Evolutionary conservation across 2,329 filamentous ascomycete species (phyloP).

Genomic region (Phyllosticta citribraziliensis): DNA sequence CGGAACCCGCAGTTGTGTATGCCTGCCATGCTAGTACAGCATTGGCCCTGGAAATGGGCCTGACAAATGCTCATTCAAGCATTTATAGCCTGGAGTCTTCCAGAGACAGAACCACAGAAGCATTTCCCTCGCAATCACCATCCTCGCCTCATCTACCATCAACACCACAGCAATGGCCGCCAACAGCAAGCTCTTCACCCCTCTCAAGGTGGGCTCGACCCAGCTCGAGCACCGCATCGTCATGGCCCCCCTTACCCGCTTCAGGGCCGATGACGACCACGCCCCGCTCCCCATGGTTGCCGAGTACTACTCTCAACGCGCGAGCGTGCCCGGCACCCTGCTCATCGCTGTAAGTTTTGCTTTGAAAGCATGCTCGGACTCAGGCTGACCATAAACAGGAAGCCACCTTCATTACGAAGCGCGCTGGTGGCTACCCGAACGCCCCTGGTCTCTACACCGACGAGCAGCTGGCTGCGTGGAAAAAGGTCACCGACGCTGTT

Average conservation of each 20-base stretch:
- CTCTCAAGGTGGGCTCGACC: conserved; percentile 19
- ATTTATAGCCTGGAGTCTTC: background rate
- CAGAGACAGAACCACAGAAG: too few relatives aligned
- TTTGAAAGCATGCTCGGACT: too few relatives aligned
- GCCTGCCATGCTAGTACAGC: background rate
- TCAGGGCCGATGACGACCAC: conserved; percentile 38
- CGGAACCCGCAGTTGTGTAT: background rate
- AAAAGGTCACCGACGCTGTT: conserved; percentile 49
- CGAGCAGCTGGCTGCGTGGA: conserved; percentile 52
- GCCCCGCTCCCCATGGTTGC: conserved; percentile 33
- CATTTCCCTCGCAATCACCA: too few relatives aligned
- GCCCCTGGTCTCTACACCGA: conserved; percentile 21
- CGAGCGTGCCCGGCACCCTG: conserved; percentile 21
- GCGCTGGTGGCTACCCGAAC: conserved; percentile 20
- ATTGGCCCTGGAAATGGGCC: background rate
- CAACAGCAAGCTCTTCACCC: conserved; percentile 18
- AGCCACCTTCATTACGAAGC: conserved; percentile 24
- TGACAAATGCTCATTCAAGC: background rate
- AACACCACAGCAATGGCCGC: conserved; percentile 1
- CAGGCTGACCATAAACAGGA: conserved; percentile 10
- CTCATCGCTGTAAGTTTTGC: conserved; percentile 16
- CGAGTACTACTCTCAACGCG: conserved; percentile 24
- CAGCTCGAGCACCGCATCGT: conserved; percentile 20
- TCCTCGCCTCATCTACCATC: too few relatives aligned
- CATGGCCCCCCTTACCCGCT: conserved; percentile 26